A percentile compares a stretch with the other conserved stretches of the same genome.
Conservation (phyloP, 768 basidiomycete genomes). For the Tylopilus sp. region DNA sequence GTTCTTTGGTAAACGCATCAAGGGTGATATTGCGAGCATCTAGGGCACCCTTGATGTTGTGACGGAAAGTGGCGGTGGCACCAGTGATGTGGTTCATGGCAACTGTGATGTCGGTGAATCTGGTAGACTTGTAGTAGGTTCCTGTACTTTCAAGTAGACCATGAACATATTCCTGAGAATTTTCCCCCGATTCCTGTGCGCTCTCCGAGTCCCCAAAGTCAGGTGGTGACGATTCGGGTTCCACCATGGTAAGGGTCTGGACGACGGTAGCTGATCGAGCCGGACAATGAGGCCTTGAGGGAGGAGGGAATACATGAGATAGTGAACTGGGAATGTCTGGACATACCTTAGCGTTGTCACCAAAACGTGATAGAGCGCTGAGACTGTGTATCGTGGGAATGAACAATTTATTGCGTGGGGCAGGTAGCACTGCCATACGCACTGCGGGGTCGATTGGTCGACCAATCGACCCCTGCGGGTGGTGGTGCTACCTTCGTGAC, state of each 20-base stretch:
- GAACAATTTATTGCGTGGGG: no score
- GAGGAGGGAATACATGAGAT: no score
- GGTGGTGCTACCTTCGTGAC: no score
- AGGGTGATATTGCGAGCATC: not conserved
- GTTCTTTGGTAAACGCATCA: not conserved
- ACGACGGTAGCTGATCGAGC: not conserved
- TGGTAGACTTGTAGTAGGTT: not conserved
- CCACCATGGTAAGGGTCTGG: not conserved
- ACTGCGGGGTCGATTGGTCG: no score
- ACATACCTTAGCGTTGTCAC: no score
- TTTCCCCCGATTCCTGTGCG: not conserved
- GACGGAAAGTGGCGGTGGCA: not conserved
- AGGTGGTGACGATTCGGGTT: not conserved
- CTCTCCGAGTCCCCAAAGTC: constrained; percentile 17
- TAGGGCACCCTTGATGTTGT: not conserved
- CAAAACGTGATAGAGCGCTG: no score
- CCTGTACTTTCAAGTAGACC: not conserved
- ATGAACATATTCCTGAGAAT: constrained; percentile 7
- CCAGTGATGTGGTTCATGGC: not conserved
- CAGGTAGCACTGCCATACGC: no score
- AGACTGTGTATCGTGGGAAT: no score
- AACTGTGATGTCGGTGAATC: not conserved
- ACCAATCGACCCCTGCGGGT: no score
- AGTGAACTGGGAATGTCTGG: no score
- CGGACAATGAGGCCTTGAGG: no score